These are phyloP conservation scores for Babesia divergens DNA, from an alignment of 169 alveolate species.

Conservation along the genomic window DNA sequence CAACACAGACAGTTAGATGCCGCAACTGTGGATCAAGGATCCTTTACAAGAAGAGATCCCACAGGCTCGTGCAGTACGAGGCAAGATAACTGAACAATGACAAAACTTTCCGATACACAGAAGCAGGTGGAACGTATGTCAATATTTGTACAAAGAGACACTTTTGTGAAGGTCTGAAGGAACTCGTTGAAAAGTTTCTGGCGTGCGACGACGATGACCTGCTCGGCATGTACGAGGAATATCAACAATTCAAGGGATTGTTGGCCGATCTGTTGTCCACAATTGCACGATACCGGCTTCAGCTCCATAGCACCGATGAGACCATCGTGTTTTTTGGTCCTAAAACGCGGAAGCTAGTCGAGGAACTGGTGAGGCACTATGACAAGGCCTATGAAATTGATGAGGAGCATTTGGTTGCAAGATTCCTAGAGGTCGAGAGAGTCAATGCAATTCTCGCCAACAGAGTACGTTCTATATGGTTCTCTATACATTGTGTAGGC, in stretches of 20 bases:
- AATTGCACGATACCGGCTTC: constrained; percentile 37
- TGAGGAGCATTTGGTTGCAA: constrained; percentile 35
- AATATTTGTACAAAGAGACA: neutral
- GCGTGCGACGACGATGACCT: constrained; percentile 18
- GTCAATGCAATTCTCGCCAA: neutral
- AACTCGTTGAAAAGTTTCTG: constrained; percentile 26
- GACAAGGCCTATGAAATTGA: constrained; percentile 56
- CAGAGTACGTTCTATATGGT: neutral
- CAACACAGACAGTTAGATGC: constrained; percentile 82
- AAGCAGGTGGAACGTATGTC: constrained; percentile 27
- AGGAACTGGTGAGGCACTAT: constrained; percentile 37
- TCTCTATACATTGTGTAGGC: neutral
- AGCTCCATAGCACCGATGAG: constrained; percentile 34
- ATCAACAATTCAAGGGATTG: constrained; percentile 26
- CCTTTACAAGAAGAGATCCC: constrained; percentile 77
- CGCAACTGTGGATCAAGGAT: constrained; percentile 83
- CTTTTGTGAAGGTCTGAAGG: constrained; percentile 13
- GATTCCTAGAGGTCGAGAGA: constrained; percentile 27
- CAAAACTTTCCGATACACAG: constrained; percentile 41
- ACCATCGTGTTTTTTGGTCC: constrained; percentile 39
- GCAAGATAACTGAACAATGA: constrained; percentile 58
- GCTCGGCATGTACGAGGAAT: constrained; percentile 2
- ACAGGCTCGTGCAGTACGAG: constrained; percentile 70
- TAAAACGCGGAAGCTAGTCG: constrained; percentile 33
- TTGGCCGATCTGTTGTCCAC: constrained; percentile 27